Base-by-base conservation (phyloP, 73 alveolate species). In the Breviolum minutum region DNA sequence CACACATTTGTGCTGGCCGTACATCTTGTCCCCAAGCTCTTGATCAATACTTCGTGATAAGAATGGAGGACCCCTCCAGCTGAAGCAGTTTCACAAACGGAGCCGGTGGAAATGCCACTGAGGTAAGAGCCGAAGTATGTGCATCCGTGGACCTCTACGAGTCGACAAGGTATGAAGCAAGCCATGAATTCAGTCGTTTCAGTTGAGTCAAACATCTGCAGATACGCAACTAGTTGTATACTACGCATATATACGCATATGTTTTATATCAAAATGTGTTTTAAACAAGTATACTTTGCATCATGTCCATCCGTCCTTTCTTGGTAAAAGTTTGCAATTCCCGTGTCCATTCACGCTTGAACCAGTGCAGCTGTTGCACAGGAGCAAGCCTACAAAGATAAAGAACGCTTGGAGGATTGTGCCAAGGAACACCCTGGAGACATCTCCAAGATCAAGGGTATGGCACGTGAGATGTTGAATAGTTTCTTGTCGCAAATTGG, bases 401-500 rank as follows among this genome's bases (percentile, higher is more conserved):
- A 60, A 66, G 98, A 92, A 30, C 70, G 73, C 68, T 27, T 92
- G 91, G 91, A 92, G 98, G 68, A 76, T 40, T 92, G 98, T 27
- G 98, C 98, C 66, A 69, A 73, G 81, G 90, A 74, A 14, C 68
- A 92, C 20, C 98, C 98, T 6, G 98, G 98, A 61, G 98, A 92
- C 48, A 74, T 81, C 64, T 74, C 91, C 91, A 92, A 92, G 98
- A 80, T 92, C n/a, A 92, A 92, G 27, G 90, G 89, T 30, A 74
- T 92, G 98, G 98, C 98, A 2, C 79, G 98, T 10, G 90, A 92
- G 81, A 92, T 92, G 98, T n/a, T 92, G 91, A 92, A 92, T 80
- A 92, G 98, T 17, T 5, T 22, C 98, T 48, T 19, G 98, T 54
- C 93, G 5, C 63, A 40, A 40, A 40, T 40, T 40, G 54, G 54